Percentiles rank a stretch among this genome's conserved stretches.
Evolutionary conservation across 345 rosid genomes (phyloP).

Genomic region (Dimocarpus longan): DNA sequence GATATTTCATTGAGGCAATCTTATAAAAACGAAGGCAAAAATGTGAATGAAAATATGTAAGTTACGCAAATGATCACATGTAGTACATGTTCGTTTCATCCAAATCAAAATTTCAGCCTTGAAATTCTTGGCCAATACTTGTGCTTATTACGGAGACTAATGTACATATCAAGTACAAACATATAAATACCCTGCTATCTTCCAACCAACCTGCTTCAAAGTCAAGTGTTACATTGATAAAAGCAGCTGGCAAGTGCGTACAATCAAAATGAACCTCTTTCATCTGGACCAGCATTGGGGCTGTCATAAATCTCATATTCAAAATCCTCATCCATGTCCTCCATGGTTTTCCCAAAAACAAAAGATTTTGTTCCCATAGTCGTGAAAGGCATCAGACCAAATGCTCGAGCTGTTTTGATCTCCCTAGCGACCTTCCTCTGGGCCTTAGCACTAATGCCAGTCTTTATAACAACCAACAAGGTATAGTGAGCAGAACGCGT

Average conservation of each 20-base stretch:
- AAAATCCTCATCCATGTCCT: constrained; percentile 56
- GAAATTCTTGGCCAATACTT: not conserved
- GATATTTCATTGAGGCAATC: too few relatives aligned
- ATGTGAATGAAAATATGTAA: not conserved
- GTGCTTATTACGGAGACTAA: not conserved
- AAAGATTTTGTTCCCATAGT: constrained; percentile 93
- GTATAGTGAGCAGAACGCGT: not conserved
- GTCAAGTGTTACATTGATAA: not conserved
- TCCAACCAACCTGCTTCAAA: not conserved
- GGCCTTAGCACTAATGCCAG: constrained; percentile 91
- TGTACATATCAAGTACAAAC: not conserved
- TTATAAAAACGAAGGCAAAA: too few relatives aligned
- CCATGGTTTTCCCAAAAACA: constrained; percentile 62
- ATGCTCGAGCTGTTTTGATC: constrained; percentile 92
- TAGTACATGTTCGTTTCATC: not conserved
- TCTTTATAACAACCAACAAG: constrained; percentile 41
- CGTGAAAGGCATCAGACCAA: constrained; percentile 90
- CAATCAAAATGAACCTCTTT: constrained; percentile 8
- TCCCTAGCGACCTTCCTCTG: constrained; percentile 93
- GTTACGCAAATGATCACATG: not conserved
- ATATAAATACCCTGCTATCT: not conserved
- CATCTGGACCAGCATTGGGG: constrained; percentile 22
- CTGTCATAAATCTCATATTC: constrained; percentile 40
- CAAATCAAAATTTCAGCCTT: not conserved
- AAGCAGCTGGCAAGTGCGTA: constrained; percentile 1